Evolutionary conservation across 805 yeast genomes (phyloP), one percentile per base, ranked within the genome.

Genomic region (Blastobotrys chiropterorum): DNA sequence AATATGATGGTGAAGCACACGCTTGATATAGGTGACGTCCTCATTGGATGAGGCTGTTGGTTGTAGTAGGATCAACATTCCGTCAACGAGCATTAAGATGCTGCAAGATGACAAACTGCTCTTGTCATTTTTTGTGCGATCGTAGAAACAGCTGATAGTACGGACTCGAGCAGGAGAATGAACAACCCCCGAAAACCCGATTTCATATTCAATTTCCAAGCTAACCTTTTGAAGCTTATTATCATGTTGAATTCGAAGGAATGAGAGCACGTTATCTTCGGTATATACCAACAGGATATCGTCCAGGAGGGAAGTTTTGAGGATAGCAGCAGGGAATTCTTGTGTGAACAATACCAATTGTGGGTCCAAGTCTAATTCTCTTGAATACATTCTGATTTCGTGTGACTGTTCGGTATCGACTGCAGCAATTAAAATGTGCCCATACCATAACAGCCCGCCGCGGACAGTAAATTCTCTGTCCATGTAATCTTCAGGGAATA

Each of bases 381-480:
- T 64, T 1, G 72, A 68, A 49, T 64, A 73, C 46, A 71, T 59
- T 15, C 69, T 62, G 4, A 72, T 53, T 57, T 71, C 56, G 15
- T 59, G 53, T 2, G 51, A 50, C 15, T 54, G 56, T 2, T 60
- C 62, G 13, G 66, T 65, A 21, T 64, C 62, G 2, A 65, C 67
- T 1, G 66, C 63, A 0, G 66, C 67, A 26, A 74, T 62, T 13
- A 72, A 48, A 22, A 66, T 60, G 30, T 68, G 63, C 11, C 68
- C 68, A 50, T 63, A 66, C 76, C 74, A 71, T n/a, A 59, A 59
- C 58, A 66, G 57, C 31, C 64, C 71, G 46, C 76, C 77, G 42
- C 59, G 64, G 50, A 56, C 73, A 20, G 65, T 66, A 56, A 64
- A 65, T 51, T 62, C 67, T 21, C 43, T 59, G 59, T 61, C 73